Base-by-base conservation (phyloP, 805 yeast species). In the Yamadazyma paraphyllophila region DNA sequence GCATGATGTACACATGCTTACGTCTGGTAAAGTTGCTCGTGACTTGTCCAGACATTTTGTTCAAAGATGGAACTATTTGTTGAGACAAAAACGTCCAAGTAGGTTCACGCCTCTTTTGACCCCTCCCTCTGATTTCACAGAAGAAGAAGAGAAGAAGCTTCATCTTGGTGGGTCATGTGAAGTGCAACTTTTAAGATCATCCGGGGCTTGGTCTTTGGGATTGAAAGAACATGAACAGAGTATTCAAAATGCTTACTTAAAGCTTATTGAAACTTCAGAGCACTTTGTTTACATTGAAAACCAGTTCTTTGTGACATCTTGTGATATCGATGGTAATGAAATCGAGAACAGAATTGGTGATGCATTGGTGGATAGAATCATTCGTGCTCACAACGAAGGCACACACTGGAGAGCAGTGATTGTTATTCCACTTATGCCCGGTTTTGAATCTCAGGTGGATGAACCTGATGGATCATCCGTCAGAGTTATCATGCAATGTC, bases 1-100 rank as follows among this genome's bases (percentile, higher is more conserved):
- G 99, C 99, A 94, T 65, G 99, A 94, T 74, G 88, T 94, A 32
- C 98, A 94, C 55, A 94, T 91, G 96, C 82, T 90, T 68, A 82
- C 95, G 1, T 80, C 91, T 2, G 99, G 99, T 11, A 95, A 91
- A 58, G 82, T 91, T 3, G 99, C 98, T 0, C 77, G 97, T 48
- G 99, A 94, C 63, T 66, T 92, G 43, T 79, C 96, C 0, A 79
- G 99, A 46, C 98, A 94, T 63, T 94, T 95, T 66, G 95, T 90
- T 11, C 99, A 94, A 69, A 79, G 99, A 57, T 94, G 99, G 99
- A 94, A 94, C 62, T 94, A 88, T 60, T 72, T 94, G 33, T 65
- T 95, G 42, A 80, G 99, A 58, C 97, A 90, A 56, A 95, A 95
- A 62, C 74, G 97, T 47, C 98, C 99, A 2, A 88, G 97, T 33